Evolutionary conservation across 331 rosid genomes (phyloP).

Genomic region (Ulmus americana): DNA sequence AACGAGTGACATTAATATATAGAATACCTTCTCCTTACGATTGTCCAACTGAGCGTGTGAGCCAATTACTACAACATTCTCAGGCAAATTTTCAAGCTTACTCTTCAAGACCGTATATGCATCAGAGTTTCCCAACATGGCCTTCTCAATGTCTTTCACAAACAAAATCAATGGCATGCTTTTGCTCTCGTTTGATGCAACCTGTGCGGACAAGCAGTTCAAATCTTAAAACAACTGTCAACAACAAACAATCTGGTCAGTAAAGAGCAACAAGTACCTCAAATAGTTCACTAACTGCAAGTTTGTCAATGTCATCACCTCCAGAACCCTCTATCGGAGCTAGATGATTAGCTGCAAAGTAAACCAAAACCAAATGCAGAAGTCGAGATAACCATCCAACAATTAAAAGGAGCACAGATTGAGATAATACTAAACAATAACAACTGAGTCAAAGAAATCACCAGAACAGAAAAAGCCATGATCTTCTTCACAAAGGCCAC

Average conservation of each 20-base stretch:
- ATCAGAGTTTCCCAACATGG: constrained; percentile 59
- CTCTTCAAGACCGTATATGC: constrained; percentile 46
- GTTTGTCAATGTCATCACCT: constrained; percentile 70
- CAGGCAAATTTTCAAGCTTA: constrained; percentile 68
- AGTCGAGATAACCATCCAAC: constrained; percentile 9
- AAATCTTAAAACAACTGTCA: constrained; percentile 17
- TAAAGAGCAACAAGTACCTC: constrained; percentile 47
- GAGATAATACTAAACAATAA: constrained; percentile 11
- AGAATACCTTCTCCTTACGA: constrained; percentile 78
- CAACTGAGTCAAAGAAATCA: constrained; percentile 31
- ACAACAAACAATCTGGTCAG: constrained; percentile 15
- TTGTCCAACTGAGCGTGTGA: constrained; percentile 80
- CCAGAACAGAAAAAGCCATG: constrained; percentile 92
- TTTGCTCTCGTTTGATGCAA: constrained; percentile 60
- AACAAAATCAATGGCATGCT: constrained; percentile 61
- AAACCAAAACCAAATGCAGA: constrained; percentile 21
- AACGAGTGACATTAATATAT: constrained; percentile 15
- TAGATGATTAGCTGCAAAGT: constrained; percentile 62
- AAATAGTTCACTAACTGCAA: constrained; percentile 72
- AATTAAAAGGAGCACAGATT: constrained; percentile 3
- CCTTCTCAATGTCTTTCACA: constrained; percentile 84
- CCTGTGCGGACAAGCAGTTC: constrained; percentile 31
- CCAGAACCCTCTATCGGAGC: constrained; percentile 64
- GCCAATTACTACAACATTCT: constrained; percentile 75
- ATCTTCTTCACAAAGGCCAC: constrained; percentile 82